Evolutionary conservation across 495 filamentous ascomycete genomes (phyloP).

Genomic region (Annulohypoxylon moriforme): DNA sequence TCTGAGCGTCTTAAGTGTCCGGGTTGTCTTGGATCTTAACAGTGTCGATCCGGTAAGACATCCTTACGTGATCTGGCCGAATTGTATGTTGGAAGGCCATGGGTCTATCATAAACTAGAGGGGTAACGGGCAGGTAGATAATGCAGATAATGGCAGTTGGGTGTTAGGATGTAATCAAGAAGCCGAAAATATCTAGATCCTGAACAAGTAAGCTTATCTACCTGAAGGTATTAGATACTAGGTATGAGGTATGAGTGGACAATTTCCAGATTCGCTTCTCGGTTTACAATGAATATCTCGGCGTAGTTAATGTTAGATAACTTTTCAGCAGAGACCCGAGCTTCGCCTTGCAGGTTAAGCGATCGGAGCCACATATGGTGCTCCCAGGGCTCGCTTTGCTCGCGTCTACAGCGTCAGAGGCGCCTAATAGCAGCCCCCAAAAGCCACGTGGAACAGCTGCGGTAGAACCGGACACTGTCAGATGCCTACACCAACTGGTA

Average conservation of each 20-base stretch:
- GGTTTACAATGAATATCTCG: not conserved
- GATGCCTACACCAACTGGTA: not conserved
- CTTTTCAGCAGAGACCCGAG: not conserved
- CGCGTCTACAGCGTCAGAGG: conserved; percentile 37
- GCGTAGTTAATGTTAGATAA: not conserved
- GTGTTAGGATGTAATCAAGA: conserved; percentile 9
- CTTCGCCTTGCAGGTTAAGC: not conserved
- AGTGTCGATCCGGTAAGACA: conserved; percentile 14
- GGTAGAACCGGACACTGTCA: conserved; percentile 30
- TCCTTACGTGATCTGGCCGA: not conserved
- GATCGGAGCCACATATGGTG: conserved; percentile 8
- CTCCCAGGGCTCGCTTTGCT: no score
- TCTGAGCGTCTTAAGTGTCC: no score
- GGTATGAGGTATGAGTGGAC: not conserved
- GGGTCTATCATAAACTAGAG: conserved; percentile 9
- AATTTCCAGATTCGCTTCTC: not conserved
- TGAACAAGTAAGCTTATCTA: not conserved
- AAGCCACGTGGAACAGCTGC: conserved; percentile 38
- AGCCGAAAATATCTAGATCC: not conserved
- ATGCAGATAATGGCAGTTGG: not conserved
- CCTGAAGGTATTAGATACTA: not conserved
- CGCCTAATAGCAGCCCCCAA: conserved; percentile 13
- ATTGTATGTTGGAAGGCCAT: not conserved
- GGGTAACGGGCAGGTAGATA: conserved; percentile 11
- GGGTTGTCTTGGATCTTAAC: not conserved